Conservation (phyloP, 176 grass and related monocot species). For the Ampelocalamus luodianensis region DNA sequence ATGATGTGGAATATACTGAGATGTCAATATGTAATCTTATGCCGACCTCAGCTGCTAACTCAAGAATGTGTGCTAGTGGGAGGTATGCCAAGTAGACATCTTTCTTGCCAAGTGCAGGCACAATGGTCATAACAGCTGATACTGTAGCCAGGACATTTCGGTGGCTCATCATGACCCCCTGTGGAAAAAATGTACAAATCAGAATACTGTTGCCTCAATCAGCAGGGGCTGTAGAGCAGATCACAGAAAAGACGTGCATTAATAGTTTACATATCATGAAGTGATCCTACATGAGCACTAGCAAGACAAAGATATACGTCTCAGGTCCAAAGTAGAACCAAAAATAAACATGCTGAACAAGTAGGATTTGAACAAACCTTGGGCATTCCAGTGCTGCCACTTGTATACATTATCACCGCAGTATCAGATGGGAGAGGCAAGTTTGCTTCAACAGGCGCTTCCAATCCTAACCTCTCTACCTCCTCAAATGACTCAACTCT, state of each 20-base stretch:
- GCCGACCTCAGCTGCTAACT: conserved; percentile 89
- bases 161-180: conserved; percentile 99
- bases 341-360: conserved; percentile 23
- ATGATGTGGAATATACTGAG: neutral
- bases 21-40: neutral
- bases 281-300: conserved; percentile 31
- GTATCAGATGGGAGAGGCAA: conserved; percentile 71
- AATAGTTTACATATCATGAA: conserved; percentile 23
- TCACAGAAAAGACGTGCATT: conserved; percentile 10
- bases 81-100: conserved; percentile 94
- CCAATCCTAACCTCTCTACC: conserved; percentile 72
- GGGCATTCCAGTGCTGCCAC: conserved; percentile 95
- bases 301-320: conserved; percentile 3
- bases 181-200: conserved; percentile 33
- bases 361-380: conserved; percentile 69
- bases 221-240: neutral
- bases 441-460: conserved; percentile 62
- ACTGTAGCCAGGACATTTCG: conserved; percentile 74
- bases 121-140: conserved; percentile 93
- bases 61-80: conserved; percentile 95
- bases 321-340: neutral
- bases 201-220: conserved; percentile 7
- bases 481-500: conserved; percentile 73
- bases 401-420: conserved; percentile 99
- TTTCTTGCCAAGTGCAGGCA: conserved; percentile 76